A percentile compares a stretch with the other conserved stretches of the same genome.
Conservation (phyloP, 1,139 yeast species). For the Candida glucosophila region DNA sequence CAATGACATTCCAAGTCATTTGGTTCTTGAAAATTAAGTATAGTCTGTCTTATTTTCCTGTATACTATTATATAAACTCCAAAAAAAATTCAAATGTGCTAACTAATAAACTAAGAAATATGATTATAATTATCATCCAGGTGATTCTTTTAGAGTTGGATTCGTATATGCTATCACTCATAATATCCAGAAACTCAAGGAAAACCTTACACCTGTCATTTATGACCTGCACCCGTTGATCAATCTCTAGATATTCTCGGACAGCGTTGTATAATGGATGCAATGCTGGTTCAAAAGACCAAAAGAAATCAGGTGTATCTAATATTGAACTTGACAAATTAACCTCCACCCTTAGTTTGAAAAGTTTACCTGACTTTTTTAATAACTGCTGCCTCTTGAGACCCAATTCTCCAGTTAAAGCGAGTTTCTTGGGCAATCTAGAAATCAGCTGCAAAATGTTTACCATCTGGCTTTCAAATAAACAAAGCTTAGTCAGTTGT, state of each 20-base stretch:
- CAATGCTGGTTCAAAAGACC: conserved; percentile 94
- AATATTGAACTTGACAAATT: conserved; percentile 82
- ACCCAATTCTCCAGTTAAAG: conserved; percentile 82
- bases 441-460: conserved; percentile 77
- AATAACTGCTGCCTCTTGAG: conserved; percentile 69
- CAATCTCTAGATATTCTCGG: conserved; percentile 87
- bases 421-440: conserved; percentile 79
- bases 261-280: conserved; percentile 88
- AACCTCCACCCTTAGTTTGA: conserved; percentile 87
- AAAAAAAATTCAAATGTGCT: conserved; percentile 37
- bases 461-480: conserved; percentile 89
- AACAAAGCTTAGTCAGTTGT: conserved; percentile 83
- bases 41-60: not conserved
- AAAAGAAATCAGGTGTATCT: conserved; percentile 92
- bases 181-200: conserved; percentile 84
- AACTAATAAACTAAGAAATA: conserved; percentile 70
- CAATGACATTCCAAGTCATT: conserved; percentile 12
- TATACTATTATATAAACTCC: conserved; percentile 16
- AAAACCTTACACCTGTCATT: conserved; percentile 93
- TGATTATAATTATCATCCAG: conserved; percentile 79
- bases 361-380: conserved; percentile 81
- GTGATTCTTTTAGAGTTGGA: conserved; percentile 86
- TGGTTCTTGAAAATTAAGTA: not conserved
- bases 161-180: conserved; percentile 91
- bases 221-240: conserved; percentile 84